Percentiles rank a stretch among this genome's conserved stretches.
Conservation (phyloP, 2,329 filamentous ascomycete species). For the Trichoderma koningii region DNA sequence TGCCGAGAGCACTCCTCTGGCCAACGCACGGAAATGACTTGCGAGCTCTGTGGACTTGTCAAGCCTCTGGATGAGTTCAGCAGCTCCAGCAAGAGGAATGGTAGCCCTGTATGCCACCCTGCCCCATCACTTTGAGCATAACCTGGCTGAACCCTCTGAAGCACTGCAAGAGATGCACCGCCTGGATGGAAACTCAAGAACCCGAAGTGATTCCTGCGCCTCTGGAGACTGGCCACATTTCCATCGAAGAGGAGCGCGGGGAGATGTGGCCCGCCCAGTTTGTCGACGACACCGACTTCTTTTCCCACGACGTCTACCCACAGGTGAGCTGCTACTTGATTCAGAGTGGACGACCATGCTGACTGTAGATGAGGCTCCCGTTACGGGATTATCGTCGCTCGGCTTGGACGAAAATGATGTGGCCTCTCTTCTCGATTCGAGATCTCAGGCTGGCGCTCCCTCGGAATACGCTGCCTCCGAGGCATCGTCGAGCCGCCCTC, state of each 20-base stretch:
- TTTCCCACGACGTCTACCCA: constrained; percentile 31
- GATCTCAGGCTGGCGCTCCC: not conserved
- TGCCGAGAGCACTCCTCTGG: constrained; percentile 41
- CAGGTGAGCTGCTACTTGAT: constrained; percentile 27
- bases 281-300: constrained; percentile 34
- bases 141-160: constrained; percentile 31
- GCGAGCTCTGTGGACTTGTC: constrained; percentile 37
- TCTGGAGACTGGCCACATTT: constrained; percentile 40
- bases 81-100: constrained; percentile 35
- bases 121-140: not conserved
- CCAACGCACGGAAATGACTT: constrained; percentile 35
- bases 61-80: constrained; percentile 38
- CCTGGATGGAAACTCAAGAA: constrained; percentile 44
- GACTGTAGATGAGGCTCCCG: constrained; percentile 34
- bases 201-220: constrained; percentile 36
- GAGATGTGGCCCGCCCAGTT: constrained; percentile 28
- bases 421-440: not conserved
- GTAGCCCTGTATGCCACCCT: constrained; percentile 36
- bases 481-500: not conserved
- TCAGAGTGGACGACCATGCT: not conserved
- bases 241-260: constrained; percentile 35
- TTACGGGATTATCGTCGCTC: constrained; percentile 33
- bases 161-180: constrained; percentile 41
- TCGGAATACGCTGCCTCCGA: not conserved
- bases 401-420: constrained; percentile 30